Conservation (phyloP, 2,329 filamentous ascomycete genomes). For the Trichophyton schoenleinii region DNA sequence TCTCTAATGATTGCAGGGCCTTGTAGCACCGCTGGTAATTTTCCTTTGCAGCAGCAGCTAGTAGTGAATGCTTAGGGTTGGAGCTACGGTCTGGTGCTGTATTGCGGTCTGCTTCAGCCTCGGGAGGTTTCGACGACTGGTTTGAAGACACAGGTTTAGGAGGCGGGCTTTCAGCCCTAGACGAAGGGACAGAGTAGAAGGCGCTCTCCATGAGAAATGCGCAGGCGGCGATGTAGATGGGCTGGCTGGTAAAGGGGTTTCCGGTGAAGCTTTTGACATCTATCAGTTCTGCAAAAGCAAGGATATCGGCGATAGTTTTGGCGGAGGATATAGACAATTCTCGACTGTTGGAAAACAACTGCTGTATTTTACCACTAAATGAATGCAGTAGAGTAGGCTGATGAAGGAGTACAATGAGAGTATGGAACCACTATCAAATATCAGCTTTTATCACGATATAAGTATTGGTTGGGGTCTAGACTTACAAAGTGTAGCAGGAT, state of each 20-base stretch:
- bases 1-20: constrained; percentile 65
- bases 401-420: constrained; percentile 70
- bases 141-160: constrained; percentile 21
- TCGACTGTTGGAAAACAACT: constrained; percentile 66
- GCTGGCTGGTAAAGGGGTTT: constrained; percentile 80
- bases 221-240: constrained; percentile 82
- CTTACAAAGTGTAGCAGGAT: constrained; percentile 61
- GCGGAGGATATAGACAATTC: constrained; percentile 77
- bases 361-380: constrained; percentile 56
- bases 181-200: constrained; percentile 54
- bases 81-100: constrained; percentile 21
- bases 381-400: constrained; percentile 72
- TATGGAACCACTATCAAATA: constrained; percentile 57
- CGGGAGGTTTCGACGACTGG: constrained; percentile 22
- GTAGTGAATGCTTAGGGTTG: constrained; percentile 55
- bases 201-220: constrained; percentile 77
- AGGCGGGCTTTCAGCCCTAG: constrained; percentile 46
- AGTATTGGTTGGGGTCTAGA: neutral
- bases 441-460: neutral
- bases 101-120: constrained; percentile 23
- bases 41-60: constrained; percentile 70
- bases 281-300: constrained; percentile 74
- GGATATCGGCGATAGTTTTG: constrained; percentile 81
- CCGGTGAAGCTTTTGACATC: constrained; percentile 76
- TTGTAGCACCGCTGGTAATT: constrained; percentile 83